Evolutionary conservation across 176 grass and related monocot species (phyloP).

Genomic region (Typha latifolia): DNA sequence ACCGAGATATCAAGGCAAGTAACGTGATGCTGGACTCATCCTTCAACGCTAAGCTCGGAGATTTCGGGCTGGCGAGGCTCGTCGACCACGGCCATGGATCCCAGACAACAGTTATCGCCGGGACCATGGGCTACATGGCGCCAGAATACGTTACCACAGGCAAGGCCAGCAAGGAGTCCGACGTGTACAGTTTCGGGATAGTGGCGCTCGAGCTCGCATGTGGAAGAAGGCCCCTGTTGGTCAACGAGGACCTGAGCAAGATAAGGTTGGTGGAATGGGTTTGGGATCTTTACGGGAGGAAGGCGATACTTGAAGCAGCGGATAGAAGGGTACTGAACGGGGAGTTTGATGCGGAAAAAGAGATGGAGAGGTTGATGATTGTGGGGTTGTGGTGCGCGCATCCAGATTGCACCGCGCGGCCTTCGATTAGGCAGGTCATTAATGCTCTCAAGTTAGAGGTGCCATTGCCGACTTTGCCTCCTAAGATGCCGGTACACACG

Average conservation of each 20-base stretch:
- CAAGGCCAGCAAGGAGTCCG: conserved; percentile 53
- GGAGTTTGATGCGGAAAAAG: conserved; percentile 24
- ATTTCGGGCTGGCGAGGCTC: conserved; percentile 18
- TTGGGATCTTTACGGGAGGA: conserved; percentile 63
- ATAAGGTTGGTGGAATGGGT: conserved; percentile 49
- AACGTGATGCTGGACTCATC: too few species aligned
- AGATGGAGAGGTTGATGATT: conserved; percentile 66
- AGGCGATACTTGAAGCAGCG: conserved; percentile 41
- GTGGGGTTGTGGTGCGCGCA: conserved; percentile 77
- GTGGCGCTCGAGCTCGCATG: conserved; percentile 65
- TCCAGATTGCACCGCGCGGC: conserved; percentile 46
- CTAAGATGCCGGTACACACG: conserved; percentile 35
- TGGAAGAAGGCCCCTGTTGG: conserved; percentile 42
- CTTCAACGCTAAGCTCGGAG: too few species aligned
- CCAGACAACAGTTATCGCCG: conserved; percentile 51
- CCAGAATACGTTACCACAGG: conserved; percentile 58
- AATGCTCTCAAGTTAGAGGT: conserved; percentile 53
- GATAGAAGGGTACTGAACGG: conserved; percentile 37
- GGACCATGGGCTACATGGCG: conserved; percentile 64
- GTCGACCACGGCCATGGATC: conserved; percentile 36
- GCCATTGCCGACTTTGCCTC: conserved; percentile 45
- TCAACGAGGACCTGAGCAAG: conserved; percentile 25
- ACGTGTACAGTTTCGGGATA: conserved; percentile 78
- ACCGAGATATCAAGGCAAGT: conserved; percentile 30
- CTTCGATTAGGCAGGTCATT: conserved; percentile 52